Conservation (phyloP, 768 basidiomycete genomes). For the Leccinum incarnatum region DNA sequence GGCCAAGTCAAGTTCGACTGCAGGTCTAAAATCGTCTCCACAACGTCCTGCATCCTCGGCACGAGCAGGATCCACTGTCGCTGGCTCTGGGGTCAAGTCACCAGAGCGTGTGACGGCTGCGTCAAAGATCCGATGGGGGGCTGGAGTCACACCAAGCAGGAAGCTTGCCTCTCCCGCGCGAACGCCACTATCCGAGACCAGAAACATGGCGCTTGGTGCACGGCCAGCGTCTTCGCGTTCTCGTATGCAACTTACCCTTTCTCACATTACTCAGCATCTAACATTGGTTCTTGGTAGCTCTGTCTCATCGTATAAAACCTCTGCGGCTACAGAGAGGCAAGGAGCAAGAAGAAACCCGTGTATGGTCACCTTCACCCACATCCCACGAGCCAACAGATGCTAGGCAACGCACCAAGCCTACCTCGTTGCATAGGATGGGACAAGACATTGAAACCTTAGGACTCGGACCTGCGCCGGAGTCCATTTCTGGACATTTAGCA, state of each 20-base stretch:
- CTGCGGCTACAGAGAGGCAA: slow-evolving; percentile 10
- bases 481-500: slow-evolving; percentile 29
- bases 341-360: slow-evolving; percentile 7
- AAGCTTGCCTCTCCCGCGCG: slow-evolving; percentile 21
- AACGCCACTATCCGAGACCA: slow-evolving; percentile 24
- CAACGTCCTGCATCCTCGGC: slow-evolving; percentile 3
- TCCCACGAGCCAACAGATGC: slow-evolving; percentile 5
- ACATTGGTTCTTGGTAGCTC: slow-evolving; percentile 10
- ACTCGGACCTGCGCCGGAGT: slow-evolving; percentile 23
- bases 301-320: slow-evolving; percentile 13
- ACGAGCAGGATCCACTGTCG: slow-evolving; percentile 8
- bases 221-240: slow-evolving; percentile 13
- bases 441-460: slow-evolving; percentile 11
- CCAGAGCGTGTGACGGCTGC: slow-evolving; percentile 16
- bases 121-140: slow-evolving; percentile 21
- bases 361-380: slow-evolving; percentile 4
- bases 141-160: slow-evolving; percentile 24
- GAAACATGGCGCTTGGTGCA: slow-evolving; percentile 15
- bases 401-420: slow-evolving; percentile 16
- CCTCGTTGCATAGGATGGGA: slow-evolving; percentile 7
- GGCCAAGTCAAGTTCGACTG: slow-evolving; percentile 8
- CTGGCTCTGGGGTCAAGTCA: slow-evolving; percentile 15
- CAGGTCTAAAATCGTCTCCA: slow-evolving; percentile 10
- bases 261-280: not conserved
- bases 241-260: slow-evolving; percentile 16